Evolutionary conservation across 2,329 filamentous ascomycete genomes (phyloP), one percentile per base, ranked within the genome.

Genomic region (Aspergillus uvarum): DNA sequence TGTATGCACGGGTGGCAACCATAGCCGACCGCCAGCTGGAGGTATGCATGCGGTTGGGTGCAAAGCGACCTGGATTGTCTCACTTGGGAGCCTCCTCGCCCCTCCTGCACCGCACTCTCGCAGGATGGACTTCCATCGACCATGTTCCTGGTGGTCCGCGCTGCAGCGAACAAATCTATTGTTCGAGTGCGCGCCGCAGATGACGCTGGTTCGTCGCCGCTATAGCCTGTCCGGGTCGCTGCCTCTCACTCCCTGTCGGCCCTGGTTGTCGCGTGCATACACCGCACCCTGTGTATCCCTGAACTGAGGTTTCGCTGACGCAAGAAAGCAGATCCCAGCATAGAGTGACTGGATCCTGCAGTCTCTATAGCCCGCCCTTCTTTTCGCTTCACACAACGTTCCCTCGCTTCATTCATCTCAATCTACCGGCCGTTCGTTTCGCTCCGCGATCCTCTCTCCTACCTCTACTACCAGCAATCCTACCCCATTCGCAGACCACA

Each of bases 141-240:
- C 52, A 50, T 60, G 47, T 19, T 47, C 47, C 32, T 56, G 48
- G 52, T 64, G 66, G 62, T 59, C 60, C 59, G 63, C 59, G 62
- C 68, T 69, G 67, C 71, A 69, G 68, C 58, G 60, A 67, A 73
- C 70, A 73, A 73, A 65, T 66, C 58, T 68, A 72, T 73, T 72
- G 70, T 73, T 68, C 55, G 54, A 63, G 51, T 65, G 58, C 54
- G 65, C 63, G 58, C 63, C 60, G 58, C 44, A 49, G n/a, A 54
- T 55, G 51, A 49, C 59, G 55, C 51, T 62, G 59, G 62, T 60
- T 60, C 51, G 50, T 62, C 54, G 48, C 63, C 61, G 63, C 62
- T 60, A 31, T 49, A 56, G 56, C 48, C 58, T 35, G 42, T 58
- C 59, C 50, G 60, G 53, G 56, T 62, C 62, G 59, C 67, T 63